Evolutionary conservation across 2,329 filamentous ascomycete genomes (phyloP).

Genomic region (Hortaea sp.): DNA sequence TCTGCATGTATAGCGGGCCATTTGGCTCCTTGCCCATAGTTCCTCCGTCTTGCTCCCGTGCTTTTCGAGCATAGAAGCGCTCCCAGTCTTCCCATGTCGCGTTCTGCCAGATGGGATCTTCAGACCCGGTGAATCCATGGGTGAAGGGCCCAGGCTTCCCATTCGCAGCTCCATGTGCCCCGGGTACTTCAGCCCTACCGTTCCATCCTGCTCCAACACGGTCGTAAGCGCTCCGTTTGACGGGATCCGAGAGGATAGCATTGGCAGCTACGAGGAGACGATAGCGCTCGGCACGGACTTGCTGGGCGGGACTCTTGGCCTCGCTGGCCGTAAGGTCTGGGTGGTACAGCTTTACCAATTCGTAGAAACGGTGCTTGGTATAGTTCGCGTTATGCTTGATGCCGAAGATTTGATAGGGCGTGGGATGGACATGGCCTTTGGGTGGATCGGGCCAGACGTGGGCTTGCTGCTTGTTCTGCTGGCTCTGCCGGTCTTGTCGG

Average conservation of each 20-base stretch:
- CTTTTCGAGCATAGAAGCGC: slow-evolving; percentile 52
- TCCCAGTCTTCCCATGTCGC: slow-evolving; percentile 99
- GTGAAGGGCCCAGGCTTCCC: slow-evolving; percentile 23
- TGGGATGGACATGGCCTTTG: slow-evolving; percentile 43
- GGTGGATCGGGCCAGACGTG: slow-evolving; percentile 25
- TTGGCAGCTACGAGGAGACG: slow-evolving; percentile 81
- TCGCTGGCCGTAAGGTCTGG: slow-evolving; percentile 54
- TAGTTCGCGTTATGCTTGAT: slow-evolving; percentile 56
- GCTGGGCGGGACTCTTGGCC: slow-evolving; percentile 27
- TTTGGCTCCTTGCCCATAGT: slow-evolving; percentile 29
- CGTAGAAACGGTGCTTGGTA: slow-evolving; percentile 73
- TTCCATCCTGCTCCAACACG: slow-evolving; percentile 71
- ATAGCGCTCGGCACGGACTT: slow-evolving; percentile 73
- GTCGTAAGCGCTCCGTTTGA: slow-evolving; percentile 74
- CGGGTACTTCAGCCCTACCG: slow-evolving; percentile 31
- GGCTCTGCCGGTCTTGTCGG: slow-evolving; percentile 2
- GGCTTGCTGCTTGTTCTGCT: slow-evolving; percentile 16
- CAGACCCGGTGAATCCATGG: slow-evolving; percentile 25
- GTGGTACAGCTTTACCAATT: slow-evolving; percentile 92
- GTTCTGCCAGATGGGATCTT: slow-evolving; percentile 53
- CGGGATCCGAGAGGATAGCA: slow-evolving; percentile 71
- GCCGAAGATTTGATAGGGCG: slow-evolving; percentile 83
- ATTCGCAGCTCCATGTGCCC: slow-evolving; percentile 1
- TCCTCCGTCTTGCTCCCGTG: slow-evolving; percentile 17
- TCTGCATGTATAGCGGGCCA: slow-evolving; percentile 59